Conservation (phyloP, 2,329 filamentous ascomycete species). For the Coleophoma eucalyptorum region DNA sequence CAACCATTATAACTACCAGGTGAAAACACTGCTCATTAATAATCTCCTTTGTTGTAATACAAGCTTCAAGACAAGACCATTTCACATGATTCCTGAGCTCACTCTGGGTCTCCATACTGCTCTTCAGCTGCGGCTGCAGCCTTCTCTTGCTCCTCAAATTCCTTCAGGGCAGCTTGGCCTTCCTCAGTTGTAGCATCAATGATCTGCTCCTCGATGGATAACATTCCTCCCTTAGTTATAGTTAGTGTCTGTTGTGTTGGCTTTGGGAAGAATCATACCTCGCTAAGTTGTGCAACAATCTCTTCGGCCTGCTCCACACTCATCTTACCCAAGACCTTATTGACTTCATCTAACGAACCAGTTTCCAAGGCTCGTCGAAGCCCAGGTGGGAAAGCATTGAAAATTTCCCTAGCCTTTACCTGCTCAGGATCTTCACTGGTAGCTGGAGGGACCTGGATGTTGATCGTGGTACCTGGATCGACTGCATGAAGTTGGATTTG, state of each 20-base stretch:
- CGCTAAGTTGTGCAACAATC: constrained; percentile 73
- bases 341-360: constrained; percentile 86
- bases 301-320: constrained; percentile 84
- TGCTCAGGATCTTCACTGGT: constrained; percentile 63
- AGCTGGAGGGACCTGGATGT: constrained; percentile 74
- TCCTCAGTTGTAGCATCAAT: constrained; percentile 93
- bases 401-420: constrained; percentile 67
- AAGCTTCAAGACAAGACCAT: too few relatives aligned
- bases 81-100: background rate
- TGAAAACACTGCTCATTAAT: too few relatives aligned
- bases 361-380: constrained; percentile 79
- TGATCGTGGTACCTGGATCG: constrained; percentile 87
- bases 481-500: constrained; percentile 98
- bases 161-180: constrained; percentile 72
- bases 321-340: constrained; percentile 85
- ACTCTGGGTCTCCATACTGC: background rate
- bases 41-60: too few relatives aligned
- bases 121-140: constrained; percentile 12
- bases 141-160: constrained; percentile 60
- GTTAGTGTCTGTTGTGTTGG: background rate
- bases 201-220: constrained; percentile 88
- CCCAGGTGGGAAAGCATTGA: constrained; percentile 77
- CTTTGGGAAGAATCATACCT: constrained; percentile 41
- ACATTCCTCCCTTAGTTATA: constrained; percentile 65
- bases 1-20: too few relatives aligned